Evolutionary conservation across 139 green algal genomes (phyloP), one percentile per base, ranked within the genome.

Genomic region (Coccomyxa sp.): DNA sequence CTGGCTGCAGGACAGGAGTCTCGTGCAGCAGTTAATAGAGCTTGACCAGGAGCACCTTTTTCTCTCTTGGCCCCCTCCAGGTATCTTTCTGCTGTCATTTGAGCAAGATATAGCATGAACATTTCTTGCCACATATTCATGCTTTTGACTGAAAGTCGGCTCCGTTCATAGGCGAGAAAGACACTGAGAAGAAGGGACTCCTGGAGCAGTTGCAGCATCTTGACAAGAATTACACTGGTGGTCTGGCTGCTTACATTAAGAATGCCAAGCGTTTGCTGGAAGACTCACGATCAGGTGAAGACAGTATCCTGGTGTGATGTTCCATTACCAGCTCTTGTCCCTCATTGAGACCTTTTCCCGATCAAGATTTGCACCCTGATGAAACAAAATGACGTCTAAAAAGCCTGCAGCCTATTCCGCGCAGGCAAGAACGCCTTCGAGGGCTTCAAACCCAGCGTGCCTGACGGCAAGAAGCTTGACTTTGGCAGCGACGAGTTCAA

Each of bases 371-470:
- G 38, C 38, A 51, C 38, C 38, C 7, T 51, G 38, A 51, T 51
- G 38, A n/a, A n/a, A n/a, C n/a, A n/a, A n/a, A n/a, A 25, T 71
- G 4, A 25, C 9, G 1, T 71, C 1, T 21, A 21, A 21, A 68
- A 71, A 14, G 18, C 63, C 4, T 71, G 21, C 18, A 71, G 63
- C 21, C 21, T 21, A 9, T 71, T 71, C 21, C 9, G 1, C 10
- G 63, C 63, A 94, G 94, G 97, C 0, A 83, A 85, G 30, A 99
- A 99, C 89, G 90, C 96, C 0, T 98, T 98, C 84, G 94, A 98
- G 21, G 96, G 96, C 18, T 99, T 92, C 86, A 90, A 87, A 10
- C 97, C 97, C 32, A 89, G 82, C 4, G 95, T 99, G 30, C 97
- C 97, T 1, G 80, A 93, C 3, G 96, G 96, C 13, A 90, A 92